Base-by-base conservation (phyloP, 495 filamentous ascomycete genomes). In the Neurospora sp. region DNA sequence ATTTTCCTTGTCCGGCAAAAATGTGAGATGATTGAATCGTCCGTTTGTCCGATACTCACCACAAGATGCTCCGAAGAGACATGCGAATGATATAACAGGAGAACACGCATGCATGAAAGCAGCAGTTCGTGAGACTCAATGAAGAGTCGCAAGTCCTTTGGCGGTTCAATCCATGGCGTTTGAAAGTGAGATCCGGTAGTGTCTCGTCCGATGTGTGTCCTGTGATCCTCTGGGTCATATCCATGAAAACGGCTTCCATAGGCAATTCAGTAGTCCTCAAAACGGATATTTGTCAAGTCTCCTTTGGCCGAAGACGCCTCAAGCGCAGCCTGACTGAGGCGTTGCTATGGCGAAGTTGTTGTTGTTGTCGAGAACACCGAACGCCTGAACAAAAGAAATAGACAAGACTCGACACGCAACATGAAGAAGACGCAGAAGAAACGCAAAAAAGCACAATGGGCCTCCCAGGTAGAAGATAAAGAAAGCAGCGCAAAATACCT, bases 401-500 rank as follows among this genome's bases (percentile, higher is more conserved):
- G 18, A 82, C 76, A 79, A 48, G 74, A 81, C 38, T 75, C 75
- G 11, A 27, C 73, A 68, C 73, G 70, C 75, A 75, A 82, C 80
- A 83, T 9, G 73, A 73, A 35, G 73, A 73, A 35, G 61, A 70
- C 59, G 27, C 53, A 66, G 3, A 31, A 70, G 14, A 74, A 68
- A 38, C 46, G 39, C 38, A 37, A 40, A 27, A 79, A 79, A 79
- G 73, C 77, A 79, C 72, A 77, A 79, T 73, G 76, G 79, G 71
- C 79, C 80, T 81, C 79, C 80, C 74, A 77, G 74, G 46, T 39
- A 10, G 71, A 77, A 76, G 31, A 78, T 72, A 77, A 69, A 69
- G 78, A 79, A 81, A 79, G 70, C 73, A 79, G 72, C 69, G 75
- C 76, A 80, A 81, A 82, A 85, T 85, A 86, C 84, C 84, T 86